Conservation (phyloP, 1,284 basidiomycete genomes). For the Sporisorium graminicola region DNA sequence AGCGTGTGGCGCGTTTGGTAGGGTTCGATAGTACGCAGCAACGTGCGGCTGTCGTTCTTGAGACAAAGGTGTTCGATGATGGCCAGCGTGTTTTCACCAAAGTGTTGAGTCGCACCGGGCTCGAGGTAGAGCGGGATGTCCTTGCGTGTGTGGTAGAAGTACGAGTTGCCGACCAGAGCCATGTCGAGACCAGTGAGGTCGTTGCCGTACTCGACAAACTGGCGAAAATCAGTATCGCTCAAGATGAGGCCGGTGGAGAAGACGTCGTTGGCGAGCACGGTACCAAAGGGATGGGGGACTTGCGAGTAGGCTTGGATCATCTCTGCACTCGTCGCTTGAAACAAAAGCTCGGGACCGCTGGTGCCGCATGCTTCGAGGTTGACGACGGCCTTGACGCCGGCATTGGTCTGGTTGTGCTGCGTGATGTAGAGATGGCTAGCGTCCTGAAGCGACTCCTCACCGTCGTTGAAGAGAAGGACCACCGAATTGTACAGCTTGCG, state of each 20-base stretch:
- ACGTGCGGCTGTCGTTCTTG: slow-evolving; percentile 71
- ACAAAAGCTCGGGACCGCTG: slow-evolving; percentile 87
- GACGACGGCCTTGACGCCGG: slow-evolving; percentile 84
- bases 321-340: slow-evolving; percentile 93
- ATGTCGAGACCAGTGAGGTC: slow-evolving; percentile 76
- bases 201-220: slow-evolving; percentile 88
- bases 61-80: slow-evolving; percentile 80
- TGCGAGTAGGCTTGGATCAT: slow-evolving; percentile 92
- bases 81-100: slow-evolving; percentile 89
- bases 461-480: slow-evolving; percentile 94
- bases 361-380: slow-evolving; percentile 95
- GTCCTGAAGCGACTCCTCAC: slow-evolving; percentile 88
- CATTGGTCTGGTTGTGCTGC: slow-evolving; percentile 62
- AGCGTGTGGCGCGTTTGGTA: slow-evolving; percentile 72
- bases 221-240: slow-evolving; percentile 73
- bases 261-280: slow-evolving; percentile 91
- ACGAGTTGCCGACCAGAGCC: slow-evolving; percentile 92
- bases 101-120: slow-evolving; percentile 83
- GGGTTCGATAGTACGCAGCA: slow-evolving; percentile 47
- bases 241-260: slow-evolving; percentile 92
- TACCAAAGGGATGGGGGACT: slow-evolving; percentile 90
- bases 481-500: slow-evolving; percentile 84
- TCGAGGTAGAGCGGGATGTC: slow-evolving; percentile 86
- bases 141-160: slow-evolving; percentile 90
- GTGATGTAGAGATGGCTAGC: slow-evolving; percentile 79